These are phyloP conservation scores for Capsicum rhomboideum DNA, from an alignment of 257 asterid genomes.

Conservation along the genomic window DNA sequence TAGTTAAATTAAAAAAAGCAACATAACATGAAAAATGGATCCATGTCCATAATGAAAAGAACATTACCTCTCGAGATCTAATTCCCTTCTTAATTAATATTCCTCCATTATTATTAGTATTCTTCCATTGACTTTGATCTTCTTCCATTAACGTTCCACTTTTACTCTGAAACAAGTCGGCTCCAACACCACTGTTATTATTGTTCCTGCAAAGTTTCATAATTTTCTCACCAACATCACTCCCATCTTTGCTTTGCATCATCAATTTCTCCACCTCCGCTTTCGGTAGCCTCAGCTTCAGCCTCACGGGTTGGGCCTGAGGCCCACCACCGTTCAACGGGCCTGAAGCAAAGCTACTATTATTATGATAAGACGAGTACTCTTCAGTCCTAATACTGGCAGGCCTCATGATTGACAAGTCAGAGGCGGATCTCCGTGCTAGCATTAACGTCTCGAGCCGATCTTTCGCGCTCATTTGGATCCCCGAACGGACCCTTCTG, in stretches of 20 bases:
- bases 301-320: constrained; percentile 21
- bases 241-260: constrained; percentile 52
- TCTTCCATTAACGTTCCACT: neutral
- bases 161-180: neutral
- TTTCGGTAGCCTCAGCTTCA: constrained; percentile 64
- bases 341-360: neutral
- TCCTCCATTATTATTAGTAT: constrained; percentile 10
- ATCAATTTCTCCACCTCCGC: constrained; percentile 71
- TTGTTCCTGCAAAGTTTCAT: constrained; percentile 35
- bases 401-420: constrained; percentile 53
- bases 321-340: neutral
- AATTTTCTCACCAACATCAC: constrained; percentile 57
- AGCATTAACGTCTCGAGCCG: constrained; percentile 83
- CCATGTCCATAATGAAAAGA: neutral
- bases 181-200: neutral
- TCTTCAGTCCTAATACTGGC: constrained; percentile 27
- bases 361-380: neutral
- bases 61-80: constrained; percentile 61
- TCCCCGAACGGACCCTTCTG: constrained; percentile 74
- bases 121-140: constrained; percentile 2
- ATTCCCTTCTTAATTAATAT: constrained; percentile 12
- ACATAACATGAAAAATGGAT: neutral
- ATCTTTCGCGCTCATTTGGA: constrained; percentile 89
- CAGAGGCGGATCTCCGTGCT: constrained; percentile 70
- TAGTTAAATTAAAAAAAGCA: neutral